These are phyloP conservation scores for Cercospora janseana DNA, from an alignment of 2,329 filamentous ascomycete species.

Conservation along the genomic window DNA sequence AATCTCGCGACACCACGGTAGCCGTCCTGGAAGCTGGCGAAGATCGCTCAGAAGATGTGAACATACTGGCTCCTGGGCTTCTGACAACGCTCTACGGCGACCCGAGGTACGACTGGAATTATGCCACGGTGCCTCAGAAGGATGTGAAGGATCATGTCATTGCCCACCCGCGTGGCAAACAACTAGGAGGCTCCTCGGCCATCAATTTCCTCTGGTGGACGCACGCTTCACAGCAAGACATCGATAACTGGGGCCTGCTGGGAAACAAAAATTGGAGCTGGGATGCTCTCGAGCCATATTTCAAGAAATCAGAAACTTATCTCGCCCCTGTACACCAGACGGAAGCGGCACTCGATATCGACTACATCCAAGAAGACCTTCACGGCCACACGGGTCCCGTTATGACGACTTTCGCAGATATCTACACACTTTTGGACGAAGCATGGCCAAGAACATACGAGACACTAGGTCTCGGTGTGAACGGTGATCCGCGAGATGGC, in stretches of 20 bases:
- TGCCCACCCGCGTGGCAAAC: constrained; percentile 17
- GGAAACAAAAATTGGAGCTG: constrained; percentile 41
- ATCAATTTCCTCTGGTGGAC: constrained; percentile 29
- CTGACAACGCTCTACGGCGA: constrained; percentile 5
- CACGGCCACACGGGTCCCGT: constrained; percentile 38
- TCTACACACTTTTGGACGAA: constrained; percentile 18
- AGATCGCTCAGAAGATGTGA: constrained; percentile 8
- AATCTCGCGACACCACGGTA: constrained; percentile 26
- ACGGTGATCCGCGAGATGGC: constrained; percentile 7
- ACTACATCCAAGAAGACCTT: constrained; percentile 29
- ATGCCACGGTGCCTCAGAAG: not conserved
- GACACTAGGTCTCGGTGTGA: constrained; percentile 2
- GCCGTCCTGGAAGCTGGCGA: constrained; percentile 36
- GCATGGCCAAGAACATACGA: constrained; percentile 23
- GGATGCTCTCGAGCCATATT: constrained; percentile 20
- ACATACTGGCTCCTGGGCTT: constrained; percentile 3
- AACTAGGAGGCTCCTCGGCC: constrained; percentile 19
- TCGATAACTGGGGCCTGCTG: constrained; percentile 38
- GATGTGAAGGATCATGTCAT: constrained; percentile 15
- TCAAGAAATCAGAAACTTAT: constrained; percentile 14
- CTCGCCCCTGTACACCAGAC: constrained; percentile 7
- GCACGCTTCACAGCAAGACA: constrained; percentile 19
- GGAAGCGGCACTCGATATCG: constrained; percentile 11
- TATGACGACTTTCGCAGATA: constrained; percentile 38
- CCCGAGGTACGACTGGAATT: constrained; percentile 6